Evolutionary conservation across 2,329 filamentous ascomycete species (phyloP), one percentile per base, ranked within the genome.

Genomic region (Lachnellula arida): DNA sequence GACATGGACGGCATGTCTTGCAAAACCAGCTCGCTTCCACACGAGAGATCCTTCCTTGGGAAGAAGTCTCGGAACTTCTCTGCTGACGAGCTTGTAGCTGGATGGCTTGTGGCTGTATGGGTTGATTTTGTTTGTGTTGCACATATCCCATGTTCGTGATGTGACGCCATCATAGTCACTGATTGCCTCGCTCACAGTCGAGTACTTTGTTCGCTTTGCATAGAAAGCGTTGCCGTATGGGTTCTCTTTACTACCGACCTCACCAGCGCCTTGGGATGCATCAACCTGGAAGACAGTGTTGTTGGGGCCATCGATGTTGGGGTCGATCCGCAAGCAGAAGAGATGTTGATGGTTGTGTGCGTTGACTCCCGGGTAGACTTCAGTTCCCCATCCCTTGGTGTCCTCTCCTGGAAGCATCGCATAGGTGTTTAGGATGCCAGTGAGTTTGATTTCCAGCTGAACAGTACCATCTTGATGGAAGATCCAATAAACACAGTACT

Each of bases 271-370:
- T 1, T 80, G 77, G 1, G 84, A 79, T 0, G 90, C 87, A 64
- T 97, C 92, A 12, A 87, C 85, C 73, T 92, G 84, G 76, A 91
- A 93, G 57, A 96, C 79, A 0, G 91, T 92, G 71, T 97, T 97
- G 60, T 86, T 80, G 1, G 86, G 82, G 0, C 92, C 92, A 68
- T 96, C 92, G 54, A 97, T 82, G 68, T 93, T 94, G 34, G 91
- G 83, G 70, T 97, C 89, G 44, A 96, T 77, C 43, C 92, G 89
- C 44, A 97, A 76, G 69, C 91, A 96, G 81, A 97, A 97, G 34
- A 97, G 80, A 72, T 97, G 92, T 73, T 97, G 91, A 72, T 97
- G 92, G 75, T 96, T 96, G 75, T 96, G 92, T 0, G 92, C 92
- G 67, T 96, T 96, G 68, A 96, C 91, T 42, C 89, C 78, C 0